Evolutionary conservation across 805 yeast species (phyloP), one percentile per base, ranked within the genome.

Genomic region (Debaryomyces tyrocola): DNA sequence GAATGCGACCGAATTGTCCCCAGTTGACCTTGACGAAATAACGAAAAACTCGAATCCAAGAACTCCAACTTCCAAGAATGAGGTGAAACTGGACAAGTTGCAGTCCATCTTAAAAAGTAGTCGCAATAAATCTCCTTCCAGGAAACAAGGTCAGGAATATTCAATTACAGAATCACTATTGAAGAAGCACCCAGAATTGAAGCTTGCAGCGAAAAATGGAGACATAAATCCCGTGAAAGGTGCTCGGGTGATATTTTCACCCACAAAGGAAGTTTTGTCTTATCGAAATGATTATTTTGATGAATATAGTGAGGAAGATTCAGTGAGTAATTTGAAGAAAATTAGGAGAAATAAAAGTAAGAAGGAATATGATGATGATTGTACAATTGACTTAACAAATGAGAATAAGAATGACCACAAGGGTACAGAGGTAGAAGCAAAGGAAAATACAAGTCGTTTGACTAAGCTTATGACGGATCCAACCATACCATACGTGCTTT

Each of bases 401-500:
- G 21, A 27, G 12, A 28, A 24, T 27, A 29, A 29, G 4, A 14
- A 39, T 28, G 35, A 39, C 31, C 3, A 21, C 3, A 12, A 38
- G 4, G 17, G 14, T 8, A 29, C 24, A 6, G 35, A 39, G 9
- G 7, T 4, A 11, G n/a, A 6, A 15, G 14, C 4, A 15, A 39
- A 15, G 15, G 33, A n/a, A 6, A 11, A 18, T 4, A 14, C 18
- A 29, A 33, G 12, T 8, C 6, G 15, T 2, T 28, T 15, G 27
- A 18, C 9, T n/a, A 28, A 17, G 17, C 20, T 24, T 4, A 9
- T 43, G 33, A 47, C 44, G 29, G 80, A 79, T 47, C 80, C 83
- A 3, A 66, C 66, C 35, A 54, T 73, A 8, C 91, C 91, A 0
- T 77, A 77, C 49, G 73, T 82, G 9, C 57, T 84, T 14, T 79